A percentile compares a stretch with the other conserved stretches of the same genome.
Conservation (phyloP, 495 filamentous ascomycete genomes). For the Immersiella caudata region DNA sequence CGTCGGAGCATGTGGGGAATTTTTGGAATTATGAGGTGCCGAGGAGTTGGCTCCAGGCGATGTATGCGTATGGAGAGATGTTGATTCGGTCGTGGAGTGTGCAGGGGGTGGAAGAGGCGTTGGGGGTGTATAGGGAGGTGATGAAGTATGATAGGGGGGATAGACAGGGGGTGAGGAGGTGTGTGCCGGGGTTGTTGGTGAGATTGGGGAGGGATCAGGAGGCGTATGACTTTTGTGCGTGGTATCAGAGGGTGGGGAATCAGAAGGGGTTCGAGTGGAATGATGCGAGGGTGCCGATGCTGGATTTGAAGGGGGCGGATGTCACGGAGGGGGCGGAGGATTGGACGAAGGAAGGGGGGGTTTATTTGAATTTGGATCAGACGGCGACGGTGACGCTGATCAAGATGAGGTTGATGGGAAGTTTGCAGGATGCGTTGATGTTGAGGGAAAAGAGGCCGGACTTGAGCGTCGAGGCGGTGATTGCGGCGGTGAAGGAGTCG, state of each 20-base stretch:
- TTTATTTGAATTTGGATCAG: constrained; percentile 5
- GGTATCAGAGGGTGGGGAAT: constrained; percentile 36
- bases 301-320: constrained; percentile 43
- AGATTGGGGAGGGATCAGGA: constrained; percentile 56
- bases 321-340: constrained; percentile 34
- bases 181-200: constrained; percentile 48
- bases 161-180: constrained; percentile 47
- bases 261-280: constrained; percentile 40
- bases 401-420: constrained; percentile 23
- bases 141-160: constrained; percentile 48
- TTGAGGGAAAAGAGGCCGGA: constrained; percentile 1
- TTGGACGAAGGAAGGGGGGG: constrained; percentile 9
- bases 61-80: constrained; percentile 27
- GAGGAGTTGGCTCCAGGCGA: constrained; percentile 49
- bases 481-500: constrained; percentile 6
- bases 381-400: constrained; percentile 15
- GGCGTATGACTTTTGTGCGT: constrained; percentile 60
- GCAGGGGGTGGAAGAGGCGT: constrained; percentile 43
- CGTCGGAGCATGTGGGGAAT: constrained; percentile 33
- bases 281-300: constrained; percentile 35
- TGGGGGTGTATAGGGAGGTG: constrained; percentile 41
- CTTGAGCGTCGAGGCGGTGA: constrained; percentile 2
- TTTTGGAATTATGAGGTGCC: constrained; percentile 47
- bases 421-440: constrained; percentile 5
- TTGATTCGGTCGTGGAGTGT: constrained; percentile 39